Evolutionary conservation across 2,329 filamentous ascomycete species (phyloP), one percentile per base, ranked within the genome.

Genomic region (Curvularia lunata): DNA sequence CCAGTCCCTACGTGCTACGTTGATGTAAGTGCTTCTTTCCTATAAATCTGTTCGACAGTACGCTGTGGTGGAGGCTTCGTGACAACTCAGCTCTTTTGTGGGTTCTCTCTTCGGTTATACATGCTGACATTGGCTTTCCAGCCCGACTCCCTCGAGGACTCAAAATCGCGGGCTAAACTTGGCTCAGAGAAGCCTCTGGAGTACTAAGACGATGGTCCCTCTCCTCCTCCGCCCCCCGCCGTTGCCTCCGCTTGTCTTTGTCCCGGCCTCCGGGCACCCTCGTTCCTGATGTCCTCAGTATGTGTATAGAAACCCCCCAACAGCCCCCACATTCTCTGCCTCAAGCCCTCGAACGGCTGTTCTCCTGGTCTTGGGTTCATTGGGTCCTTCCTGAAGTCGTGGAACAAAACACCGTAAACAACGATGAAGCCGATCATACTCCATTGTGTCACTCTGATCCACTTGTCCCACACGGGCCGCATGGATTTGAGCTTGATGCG

Each of bases 401-500:
- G 82, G 72, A 87, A 89, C 54, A 89, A 75, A 28, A 88, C 80
- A 27, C 82, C 79, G 65, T 88, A 74, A 45, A 89, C 23, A 81
- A 75, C 9, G 80, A 63, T 32, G 86, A 82, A 73, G 81, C 84
- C 50, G 83, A 79, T 45, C 50, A 70, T 16, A 52, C 64, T 72
- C 71, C 72, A 84, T 76, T 92, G 90, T 48, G 83, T 83, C 61
- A 92, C 78, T 75, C 86, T 86, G 54, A 88, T 80, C 59, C 79
- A 82, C 74, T 88, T 91, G 41, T 84, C 83, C 87, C 88, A 91
- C 47, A 77, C 75, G 8, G 89, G 88, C 21, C 87, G 80, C 40
- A 83, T 82, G 71, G 84, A 85, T 67, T 86, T 85, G 65, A 90
- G 76, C 56, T 83, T 82, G 25, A 89, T 77, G 52, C 91, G 84